Base-by-base conservation (phyloP, 441 rosid species). In the Populus hybrid region DNA sequence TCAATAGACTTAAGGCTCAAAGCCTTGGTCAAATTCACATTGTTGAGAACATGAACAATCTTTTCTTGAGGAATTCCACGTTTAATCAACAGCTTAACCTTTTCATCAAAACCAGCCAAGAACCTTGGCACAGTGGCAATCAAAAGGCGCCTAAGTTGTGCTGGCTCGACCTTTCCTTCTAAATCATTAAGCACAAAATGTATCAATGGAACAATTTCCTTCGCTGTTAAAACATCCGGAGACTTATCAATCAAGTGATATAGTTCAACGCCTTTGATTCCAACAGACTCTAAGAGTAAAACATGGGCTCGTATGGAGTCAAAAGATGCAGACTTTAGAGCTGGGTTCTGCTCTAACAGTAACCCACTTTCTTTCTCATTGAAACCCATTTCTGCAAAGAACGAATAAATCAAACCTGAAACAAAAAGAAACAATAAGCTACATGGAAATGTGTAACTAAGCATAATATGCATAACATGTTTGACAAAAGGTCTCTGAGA, bases 21-120 rank as follows among this genome's bases (percentile, higher is more conserved):
- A 28, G 90, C 89, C 83, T 90, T 92, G 1, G 73, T 79, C 65
- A 90, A 59, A 80, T 87, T 91, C 16, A 86, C 84, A 75, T 90
- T 88, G 86, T 88, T 87, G 83, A 93, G 87, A 1, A 93, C 85
- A 68, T 86, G 75, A 75, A 81, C 88, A 67, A 89, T 83, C 85
- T 88, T 84, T 50, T 90, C 95, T 78, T 71, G 74, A 3, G 92
- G 88, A 75, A 89, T 71, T 28, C 90, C 92, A 67, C 78, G 79
- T 66, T 75, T 82, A 61, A 83, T 77, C 57, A 91, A 91, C 77
- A 89, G 73, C 72, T 83, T 82, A 74, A 87, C 92, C 75, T 90
- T 93, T 75, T 77, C 84, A 73, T 84, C 91, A 69, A 92, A 93
- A 74, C 89, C 91, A 77, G 79, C 87, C 80, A 92, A 81, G 79